Percentiles rank a stretch among this genome's conserved stretches.
These are phyloP conservation scores for Lycium barbarum DNA, from an alignment of 257 asterid genomes.

Conservation along the genomic window DNA sequence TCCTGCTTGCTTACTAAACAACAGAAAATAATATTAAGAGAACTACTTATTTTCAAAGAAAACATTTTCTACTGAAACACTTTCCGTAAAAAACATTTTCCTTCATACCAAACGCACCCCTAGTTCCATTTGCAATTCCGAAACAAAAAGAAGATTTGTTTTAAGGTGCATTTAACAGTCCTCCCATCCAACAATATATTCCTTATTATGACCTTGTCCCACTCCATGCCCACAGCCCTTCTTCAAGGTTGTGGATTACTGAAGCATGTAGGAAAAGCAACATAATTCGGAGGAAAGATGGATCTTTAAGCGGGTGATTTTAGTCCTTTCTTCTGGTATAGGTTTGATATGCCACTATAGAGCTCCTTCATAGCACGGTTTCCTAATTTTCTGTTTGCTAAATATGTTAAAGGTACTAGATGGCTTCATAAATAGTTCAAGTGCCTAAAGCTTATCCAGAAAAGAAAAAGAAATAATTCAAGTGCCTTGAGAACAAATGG, in stretches of 20 bases:
- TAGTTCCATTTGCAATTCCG: neutral
- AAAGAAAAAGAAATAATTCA: neutral
- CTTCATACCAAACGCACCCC: neutral
- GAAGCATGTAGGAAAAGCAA: neutral
- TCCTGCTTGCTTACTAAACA: neutral
- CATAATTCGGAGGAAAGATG: neutral
- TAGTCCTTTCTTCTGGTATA: neutral
- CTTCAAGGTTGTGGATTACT: neutral
- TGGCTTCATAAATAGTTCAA: neutral
- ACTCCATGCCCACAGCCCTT: neutral
- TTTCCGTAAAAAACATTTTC: neutral
- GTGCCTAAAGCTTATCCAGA: neutral
- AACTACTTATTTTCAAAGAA: neutral
- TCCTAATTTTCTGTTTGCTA: constrained; percentile 3
- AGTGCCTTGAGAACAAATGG: constrained; percentile 23
- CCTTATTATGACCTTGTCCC: neutral
- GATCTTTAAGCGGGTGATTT: neutral
- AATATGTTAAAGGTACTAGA: neutral
- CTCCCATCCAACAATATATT: constrained; percentile 10
- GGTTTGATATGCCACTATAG: constrained; percentile 11
- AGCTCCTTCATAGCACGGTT: neutral
- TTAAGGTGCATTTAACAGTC: neutral
- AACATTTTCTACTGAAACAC: neutral
- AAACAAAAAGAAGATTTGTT: neutral
- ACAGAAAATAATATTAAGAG: neutral